Evolutionary conservation across 2,329 filamentous ascomycete species (phyloP).

Genomic region (Pyrenochaeta sp.): DNA sequence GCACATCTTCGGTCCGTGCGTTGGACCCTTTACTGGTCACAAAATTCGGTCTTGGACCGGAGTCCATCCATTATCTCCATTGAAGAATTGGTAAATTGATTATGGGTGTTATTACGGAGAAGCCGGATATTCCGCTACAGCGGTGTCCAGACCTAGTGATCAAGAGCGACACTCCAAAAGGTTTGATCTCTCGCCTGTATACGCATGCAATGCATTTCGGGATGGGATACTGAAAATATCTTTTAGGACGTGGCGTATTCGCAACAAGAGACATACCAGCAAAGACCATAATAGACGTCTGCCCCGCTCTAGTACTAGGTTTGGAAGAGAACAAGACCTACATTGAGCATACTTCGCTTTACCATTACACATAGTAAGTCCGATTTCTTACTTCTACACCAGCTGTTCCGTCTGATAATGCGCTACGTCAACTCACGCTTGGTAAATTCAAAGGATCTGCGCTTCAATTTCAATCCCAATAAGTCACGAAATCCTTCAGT

Average conservation of each 20-base stretch:
- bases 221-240: constrained; percentile 4
- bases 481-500: not conserved
- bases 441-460: not conserved
- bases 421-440: not conserved
- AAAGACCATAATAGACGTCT: constrained; percentile 61
- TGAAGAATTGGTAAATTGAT: not conserved
- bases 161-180: constrained; percentile 61
- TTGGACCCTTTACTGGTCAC: not conserved
- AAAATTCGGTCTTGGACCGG: not conserved
- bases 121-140: constrained; percentile 44
- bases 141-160: constrained; percentile 55
- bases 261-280: constrained; percentile 57
- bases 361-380: constrained; percentile 65
- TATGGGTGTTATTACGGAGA: constrained; percentile 11
- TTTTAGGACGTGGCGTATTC: constrained; percentile 63
- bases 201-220: no score
- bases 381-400: not conserved
- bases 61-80: not conserved
- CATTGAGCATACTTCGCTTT: constrained; percentile 60
- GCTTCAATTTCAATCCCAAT: not conserved
- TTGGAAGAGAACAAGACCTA: constrained; percentile 58
- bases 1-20: constrained; percentile 5
- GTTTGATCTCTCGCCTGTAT: constrained; percentile 34
- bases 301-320: constrained; percentile 61
- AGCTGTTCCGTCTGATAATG: not conserved